Evolutionary conservation across 768 basidiomycete genomes (phyloP).

Genomic region (Xerocomellus intermedius): DNA sequence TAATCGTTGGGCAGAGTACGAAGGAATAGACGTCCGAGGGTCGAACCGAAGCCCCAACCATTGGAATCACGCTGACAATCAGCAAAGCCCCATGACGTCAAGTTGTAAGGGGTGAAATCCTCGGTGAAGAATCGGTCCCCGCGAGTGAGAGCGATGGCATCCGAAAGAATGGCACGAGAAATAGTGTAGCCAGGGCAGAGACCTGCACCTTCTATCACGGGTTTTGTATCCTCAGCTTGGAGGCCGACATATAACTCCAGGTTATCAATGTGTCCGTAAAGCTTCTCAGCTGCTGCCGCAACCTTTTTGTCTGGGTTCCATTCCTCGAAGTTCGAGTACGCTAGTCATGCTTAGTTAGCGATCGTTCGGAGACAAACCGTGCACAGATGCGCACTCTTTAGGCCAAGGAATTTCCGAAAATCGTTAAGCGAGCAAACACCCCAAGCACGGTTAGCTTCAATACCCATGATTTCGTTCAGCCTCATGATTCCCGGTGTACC

Average conservation of each 20-base stretch:
- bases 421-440: slow-evolving; percentile 84
- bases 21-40: slow-evolving; percentile 69
- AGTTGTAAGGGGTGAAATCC: slow-evolving; percentile 76
- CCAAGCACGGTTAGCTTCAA: slow-evolving; percentile 73
- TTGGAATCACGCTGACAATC: slow-evolving; percentile 75
- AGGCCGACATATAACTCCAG: slow-evolving; percentile 82
- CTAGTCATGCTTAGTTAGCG: slow-evolving; percentile 34
- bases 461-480: slow-evolving; percentile 82
- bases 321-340: slow-evolving; percentile 67
- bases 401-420: slow-evolving; percentile 76
- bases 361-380: neutral
- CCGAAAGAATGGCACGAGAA: slow-evolving; percentile 80
- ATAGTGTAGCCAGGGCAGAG: slow-evolving; percentile 87
- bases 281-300: slow-evolving; percentile 67
- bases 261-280: slow-evolving; percentile 74
- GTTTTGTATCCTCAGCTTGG: slow-evolving; percentile 76
- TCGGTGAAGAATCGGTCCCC: slow-evolving; percentile 82
- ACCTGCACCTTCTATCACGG: slow-evolving; percentile 73
- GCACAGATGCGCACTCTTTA: slow-evolving; percentile 54
- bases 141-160: slow-evolving; percentile 83
- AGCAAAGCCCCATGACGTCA: slow-evolving; percentile 82
- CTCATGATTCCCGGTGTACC: slow-evolving; percentile 75
- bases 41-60: slow-evolving; percentile 69
- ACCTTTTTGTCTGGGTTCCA: slow-evolving; percentile 79
- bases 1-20: slow-evolving; percentile 72